Evolutionary conservation across 495 filamentous ascomycete species (phyloP), one percentile per base, ranked within the genome.

Genomic region (Pyrenula massariospora): DNA sequence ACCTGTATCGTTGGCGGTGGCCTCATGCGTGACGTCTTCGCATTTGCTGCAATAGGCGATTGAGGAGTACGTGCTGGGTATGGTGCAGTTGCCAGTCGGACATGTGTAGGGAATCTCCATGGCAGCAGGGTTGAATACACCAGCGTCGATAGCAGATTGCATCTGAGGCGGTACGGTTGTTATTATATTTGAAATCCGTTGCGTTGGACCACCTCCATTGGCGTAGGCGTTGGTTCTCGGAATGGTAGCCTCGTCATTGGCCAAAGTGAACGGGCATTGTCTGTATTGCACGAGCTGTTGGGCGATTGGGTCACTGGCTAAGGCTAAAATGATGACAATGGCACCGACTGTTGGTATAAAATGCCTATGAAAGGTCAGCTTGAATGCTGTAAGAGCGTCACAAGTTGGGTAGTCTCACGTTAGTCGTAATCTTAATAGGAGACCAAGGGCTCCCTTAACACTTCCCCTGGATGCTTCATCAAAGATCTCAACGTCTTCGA

Each of bases 401-500:
- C n/a, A n/a, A n/a, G n/a, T n/a, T n/a, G n/a, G n/a, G n/a, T n/a
- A n/a, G n/a, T n/a, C 31, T 42, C 8, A 42, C 31, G 15, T 5
- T 47, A 19, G 20, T 1, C 53, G 36, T n/a, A 56, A n/a, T 15
- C 15, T 12, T 57, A 57, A 60, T 20, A 65, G 42, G 48, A 59
- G 48, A 22, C 20, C 22, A 24, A 60, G 52, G 2, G 62, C 57
- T 2, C 62, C 62, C 15, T 42, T 42, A 24, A 53, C 24, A 1
- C 61, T 57, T 22, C 59, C 62, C 12, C 50, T 23, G 24, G 55
- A 52, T 49, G 63, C 62, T 11, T 55, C 50, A 25, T 57, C 54
- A 56, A 59, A 65, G 50, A 36, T 25, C 1, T 42, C 56, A 11
- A 65, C 10, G 20, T 65, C 62, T 22, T 59, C 48, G 12, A 65